phyloP scores from a whole-genome alignment of 768 basidiomycete species.

The Calvatia gigantea region DNA sequence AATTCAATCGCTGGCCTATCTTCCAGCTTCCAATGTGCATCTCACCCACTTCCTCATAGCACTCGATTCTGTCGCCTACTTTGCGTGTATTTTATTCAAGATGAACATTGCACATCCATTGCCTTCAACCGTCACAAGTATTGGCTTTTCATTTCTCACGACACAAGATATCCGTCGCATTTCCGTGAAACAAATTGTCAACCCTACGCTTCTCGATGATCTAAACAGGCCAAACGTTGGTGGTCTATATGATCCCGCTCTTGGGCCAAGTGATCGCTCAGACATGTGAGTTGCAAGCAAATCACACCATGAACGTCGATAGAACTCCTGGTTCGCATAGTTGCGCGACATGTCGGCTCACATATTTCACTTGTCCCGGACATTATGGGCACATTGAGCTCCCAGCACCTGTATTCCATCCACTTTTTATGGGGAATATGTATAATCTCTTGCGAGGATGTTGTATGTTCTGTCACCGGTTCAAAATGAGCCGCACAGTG shows the following conservation, averaged over 20 bases:
- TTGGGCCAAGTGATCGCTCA: conserved; percentile 84
- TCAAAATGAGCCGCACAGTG: conserved; percentile 74
- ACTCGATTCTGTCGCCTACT: background rate
- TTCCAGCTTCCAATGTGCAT: conserved; percentile 3
- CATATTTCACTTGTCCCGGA: conserved; percentile 93
- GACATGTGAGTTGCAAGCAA: conserved; percentile 71
- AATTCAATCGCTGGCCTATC: background rate
- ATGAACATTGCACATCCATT: conserved; percentile 94
- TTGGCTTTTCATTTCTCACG: conserved; percentile 92
- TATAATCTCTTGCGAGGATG: conserved; percentile 82
- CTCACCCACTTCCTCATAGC: background rate
- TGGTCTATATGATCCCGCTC: conserved; percentile 92
- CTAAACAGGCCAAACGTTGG: conserved; percentile 88
- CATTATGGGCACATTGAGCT: conserved; percentile 98
- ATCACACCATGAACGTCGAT: conserved; percentile 1
- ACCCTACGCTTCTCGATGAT: conserved; percentile 90
- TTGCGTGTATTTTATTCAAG: conserved; percentile 3
- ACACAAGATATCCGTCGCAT: conserved; percentile 86
- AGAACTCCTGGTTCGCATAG: conserved; percentile 38
- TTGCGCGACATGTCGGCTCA: conserved; percentile 90
- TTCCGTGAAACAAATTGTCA: conserved; percentile 97
- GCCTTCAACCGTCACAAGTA: conserved; percentile 76
- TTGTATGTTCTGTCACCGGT: conserved; percentile 93
- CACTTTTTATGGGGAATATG: conserved; percentile 90
- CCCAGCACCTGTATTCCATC: conserved; percentile 93